Conservation (phyloP, 106 monocot species). For the Triglochin maritima region DNA sequence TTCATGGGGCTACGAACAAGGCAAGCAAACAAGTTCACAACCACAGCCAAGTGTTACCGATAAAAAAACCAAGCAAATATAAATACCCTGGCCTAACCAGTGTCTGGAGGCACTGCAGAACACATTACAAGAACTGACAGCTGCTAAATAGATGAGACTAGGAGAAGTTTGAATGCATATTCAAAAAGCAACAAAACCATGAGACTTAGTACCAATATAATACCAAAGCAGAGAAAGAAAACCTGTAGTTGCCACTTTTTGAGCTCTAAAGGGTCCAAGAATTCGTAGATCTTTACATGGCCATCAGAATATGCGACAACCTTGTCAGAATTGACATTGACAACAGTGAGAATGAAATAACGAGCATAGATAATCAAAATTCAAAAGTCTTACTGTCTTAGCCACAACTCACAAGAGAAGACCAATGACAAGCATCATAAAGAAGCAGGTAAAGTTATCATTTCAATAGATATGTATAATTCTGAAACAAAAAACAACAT, state of each 20-base stretch:
- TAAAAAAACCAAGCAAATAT: too few relatives aligned
- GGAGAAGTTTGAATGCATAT: neutral
- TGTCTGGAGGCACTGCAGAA: too few relatives aligned
- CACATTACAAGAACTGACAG: too few relatives aligned
- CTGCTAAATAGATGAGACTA: neutral
- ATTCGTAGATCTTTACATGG: constrained; percentile 76
- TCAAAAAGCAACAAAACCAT: neutral
- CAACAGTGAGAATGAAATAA: neutral
- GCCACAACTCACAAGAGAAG: neutral
- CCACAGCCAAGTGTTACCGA: too few relatives aligned
- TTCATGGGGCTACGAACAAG: too few relatives aligned
- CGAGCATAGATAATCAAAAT: neutral
- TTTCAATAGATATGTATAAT: too few relatives aligned
- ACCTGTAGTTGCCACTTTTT: constrained; percentile 98
- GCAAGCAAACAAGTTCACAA: too few relatives aligned
- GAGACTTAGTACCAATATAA: neutral
- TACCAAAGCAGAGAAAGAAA: neutral
- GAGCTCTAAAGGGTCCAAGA: constrained; percentile 67
- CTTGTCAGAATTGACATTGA: constrained; percentile 23
- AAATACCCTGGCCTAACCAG: too few relatives aligned
- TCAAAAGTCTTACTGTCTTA: neutral
- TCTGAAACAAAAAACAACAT: too few relatives aligned
- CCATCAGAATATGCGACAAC: constrained; percentile 89
- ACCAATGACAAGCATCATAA: neutral
- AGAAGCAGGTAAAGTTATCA: too few relatives aligned